These are phyloP conservation scores for Flaveria trinervia DNA, from an alignment of 129 eudicot species.

Conservation along the genomic window DNA sequence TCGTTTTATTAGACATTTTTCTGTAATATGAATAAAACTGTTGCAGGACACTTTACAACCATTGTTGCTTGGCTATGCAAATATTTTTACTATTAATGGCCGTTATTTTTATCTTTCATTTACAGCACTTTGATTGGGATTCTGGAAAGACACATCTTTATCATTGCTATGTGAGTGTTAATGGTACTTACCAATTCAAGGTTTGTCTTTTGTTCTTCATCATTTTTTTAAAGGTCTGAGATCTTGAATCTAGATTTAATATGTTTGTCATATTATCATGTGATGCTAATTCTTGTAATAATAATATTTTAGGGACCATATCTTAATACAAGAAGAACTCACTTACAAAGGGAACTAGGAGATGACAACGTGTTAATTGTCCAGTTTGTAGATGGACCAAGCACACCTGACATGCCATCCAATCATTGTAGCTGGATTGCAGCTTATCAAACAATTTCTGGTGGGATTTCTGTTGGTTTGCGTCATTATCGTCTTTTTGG, in stretches of 20 bases:
- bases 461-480: constrained; percentile 40
- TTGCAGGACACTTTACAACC: background rate
- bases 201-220: constrained; percentile 32
- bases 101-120: constrained; percentile 12
- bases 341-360: constrained; percentile 55
- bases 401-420: constrained; percentile 18
- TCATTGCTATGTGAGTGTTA: constrained; percentile 44
- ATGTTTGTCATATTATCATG: constrained; percentile 11
- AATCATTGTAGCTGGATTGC: constrained; percentile 27
- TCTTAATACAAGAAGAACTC: constrained; percentile 49
- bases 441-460: constrained; percentile 31
- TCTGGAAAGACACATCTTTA: constrained; percentile 45
- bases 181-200: constrained; percentile 49
- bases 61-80: constrained; percentile 1
- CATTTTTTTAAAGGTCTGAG: background rate
- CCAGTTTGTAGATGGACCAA: constrained; percentile 38
- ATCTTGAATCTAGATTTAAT: constrained; percentile 16
- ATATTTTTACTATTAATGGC: background rate
- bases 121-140: constrained; percentile 59
- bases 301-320: constrained; percentile 50
- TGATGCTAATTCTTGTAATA: constrained; percentile 14
- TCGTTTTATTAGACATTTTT: too few relatives aligned
- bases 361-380: constrained; percentile 65
- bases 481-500: constrained; percentile 46
- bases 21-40: background rate